These are phyloP conservation scores for Eucalyptus regnans DNA, from an alignment of 345 rosid species.

Conservation along the genomic window DNA sequence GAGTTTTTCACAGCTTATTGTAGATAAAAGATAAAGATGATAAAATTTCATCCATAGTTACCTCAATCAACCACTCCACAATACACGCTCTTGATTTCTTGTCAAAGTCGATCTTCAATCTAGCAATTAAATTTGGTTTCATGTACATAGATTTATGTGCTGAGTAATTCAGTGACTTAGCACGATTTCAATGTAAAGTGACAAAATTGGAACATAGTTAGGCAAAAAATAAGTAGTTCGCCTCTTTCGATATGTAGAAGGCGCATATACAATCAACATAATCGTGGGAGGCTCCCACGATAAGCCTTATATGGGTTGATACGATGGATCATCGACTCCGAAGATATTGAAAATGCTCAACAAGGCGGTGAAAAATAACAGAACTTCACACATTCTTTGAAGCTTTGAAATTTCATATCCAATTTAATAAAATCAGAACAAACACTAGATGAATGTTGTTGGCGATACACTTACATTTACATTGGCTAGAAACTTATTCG, in stretches of 20 bases:
- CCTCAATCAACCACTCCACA: not conserved
- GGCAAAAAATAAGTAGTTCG: not conserved
- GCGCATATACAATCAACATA: not conserved
- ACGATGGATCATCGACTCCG: accelerated
- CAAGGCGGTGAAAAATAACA: no score
- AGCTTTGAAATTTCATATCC: no score
- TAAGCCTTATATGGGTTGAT: no score
- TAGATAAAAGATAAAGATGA: no score
- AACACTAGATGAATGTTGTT: not conserved
- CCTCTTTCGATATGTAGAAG: not conserved
- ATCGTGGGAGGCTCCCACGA: not conserved
- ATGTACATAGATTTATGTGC: not conserved
- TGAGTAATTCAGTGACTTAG: not conserved
- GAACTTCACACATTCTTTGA: no score
- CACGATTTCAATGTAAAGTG: not conserved
- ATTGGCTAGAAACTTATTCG: not conserved
- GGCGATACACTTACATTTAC: not conserved
- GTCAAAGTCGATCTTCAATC: not conserved
- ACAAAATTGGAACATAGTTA: not conserved
- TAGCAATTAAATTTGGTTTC: not conserved
- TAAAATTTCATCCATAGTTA: not conserved
- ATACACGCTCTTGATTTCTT: not conserved
- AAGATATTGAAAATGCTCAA: no score
- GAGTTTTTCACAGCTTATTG: not conserved
- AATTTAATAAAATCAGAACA: not conserved